Base-by-base conservation (phyloP, 2,329 filamentous ascomycete species). In the Dothideomycetes sp. region DNA sequence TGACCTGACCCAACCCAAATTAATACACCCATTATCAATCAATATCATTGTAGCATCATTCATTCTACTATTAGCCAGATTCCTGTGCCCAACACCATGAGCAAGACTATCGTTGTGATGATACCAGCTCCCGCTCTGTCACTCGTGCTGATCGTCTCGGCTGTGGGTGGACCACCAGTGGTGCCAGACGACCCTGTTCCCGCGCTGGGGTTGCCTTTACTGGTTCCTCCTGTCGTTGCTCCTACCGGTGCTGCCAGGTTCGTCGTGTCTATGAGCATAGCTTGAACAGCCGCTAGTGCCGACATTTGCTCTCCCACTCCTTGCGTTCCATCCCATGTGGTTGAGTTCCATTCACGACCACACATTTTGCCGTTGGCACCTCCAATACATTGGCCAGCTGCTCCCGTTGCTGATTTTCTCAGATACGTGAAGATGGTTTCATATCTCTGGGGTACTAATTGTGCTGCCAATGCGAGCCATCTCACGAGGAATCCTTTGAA, bases 51-150 rank as follows among this genome's bases (percentile, higher is more conserved):
- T n/a, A n/a, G n/a, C n/a, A n/a, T n/a, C 25, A n/a, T 11, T 41
- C 3, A 41, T 18, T 40, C 40, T 3, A 36, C 20, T 13, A 43
- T 18, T 20, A 43, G 17, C 22, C 41, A 33, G 20, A 27, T 29
- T 37, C 28, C 28, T 7, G 73, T 74, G 1, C 67, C 64, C 9
- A 82, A 46, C 27, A 83, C 62, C 5, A 67, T 60, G 5, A 69
- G 53, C 1, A 84, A 55, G 3, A 80, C 57, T 5, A 78, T 29
- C 3, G 74, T 58, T 1, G 82, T 88, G 36, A 77, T 47, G 45
- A 86, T 72, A 9, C 74, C 74, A 25, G 81, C 82, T 9, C 81
- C 83, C 4, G 73, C 80, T 46, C 66, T 74, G 52, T 86, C 81
- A 6, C 69, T 76, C 1, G 65, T 65, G 3, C 71, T 74, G 24